Evolutionary conservation across 73 alveolate species (phyloP).

Genomic region (Symbiodinium natans): DNA sequence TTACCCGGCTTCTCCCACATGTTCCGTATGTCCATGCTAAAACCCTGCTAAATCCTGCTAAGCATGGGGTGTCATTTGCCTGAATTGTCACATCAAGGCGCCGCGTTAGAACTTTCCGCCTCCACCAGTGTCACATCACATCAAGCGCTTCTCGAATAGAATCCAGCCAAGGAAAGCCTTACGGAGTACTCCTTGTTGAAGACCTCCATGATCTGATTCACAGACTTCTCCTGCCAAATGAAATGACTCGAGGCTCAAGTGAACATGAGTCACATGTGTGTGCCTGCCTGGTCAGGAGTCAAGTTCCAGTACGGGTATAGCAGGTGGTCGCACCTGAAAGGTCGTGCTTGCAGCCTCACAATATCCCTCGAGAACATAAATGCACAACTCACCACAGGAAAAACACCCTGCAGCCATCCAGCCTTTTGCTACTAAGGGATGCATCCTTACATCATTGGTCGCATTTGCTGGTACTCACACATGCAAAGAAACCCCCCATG

Average conservation of each 20-base stretch:
- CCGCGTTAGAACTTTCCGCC: constrained; percentile 80
- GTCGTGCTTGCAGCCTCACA: too few relatives aligned
- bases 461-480: not conserved
- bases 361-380: not conserved
- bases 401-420: not conserved
- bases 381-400: not conserved
- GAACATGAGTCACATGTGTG: too few relatives aligned
- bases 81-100: constrained; percentile 88
- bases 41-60: too few relatives aligned
- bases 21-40: not conserved
- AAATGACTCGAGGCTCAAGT: not conserved
- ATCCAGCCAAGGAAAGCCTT: not conserved
- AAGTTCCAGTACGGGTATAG: constrained; percentile 78
- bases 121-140: not conserved
- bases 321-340: constrained; percentile 90
- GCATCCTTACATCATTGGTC: not conserved
- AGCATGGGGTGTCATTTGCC: too few relatives aligned
- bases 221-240: constrained; percentile 29
- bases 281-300: constrained; percentile 64
- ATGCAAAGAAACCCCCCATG: not conserved
- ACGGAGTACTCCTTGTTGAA: constrained; percentile 91
- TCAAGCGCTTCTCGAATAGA: not conserved
- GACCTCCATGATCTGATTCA: constrained; percentile 56
- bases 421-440: not conserved
- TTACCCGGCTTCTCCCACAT: not conserved